These are phyloP conservation scores for Incumbomyces delicatus DNA, from an alignment of 2,329 filamentous ascomycete genomes.

Conservation along the genomic window DNA sequence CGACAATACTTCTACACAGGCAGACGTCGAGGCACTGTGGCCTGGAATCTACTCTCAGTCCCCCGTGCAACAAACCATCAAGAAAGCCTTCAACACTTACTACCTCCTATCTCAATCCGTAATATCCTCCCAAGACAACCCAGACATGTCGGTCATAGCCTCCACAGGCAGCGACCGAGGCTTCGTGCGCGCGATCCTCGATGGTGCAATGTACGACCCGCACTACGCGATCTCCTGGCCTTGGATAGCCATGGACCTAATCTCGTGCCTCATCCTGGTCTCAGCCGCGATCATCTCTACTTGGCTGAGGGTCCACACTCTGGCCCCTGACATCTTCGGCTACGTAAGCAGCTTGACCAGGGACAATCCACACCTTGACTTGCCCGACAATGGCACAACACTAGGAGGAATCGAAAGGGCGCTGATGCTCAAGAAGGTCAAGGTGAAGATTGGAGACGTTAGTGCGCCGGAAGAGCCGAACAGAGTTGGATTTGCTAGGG, in stretches of 20 bases:
- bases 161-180: background rate
- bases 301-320: background rate
- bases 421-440: conserved; percentile 16
- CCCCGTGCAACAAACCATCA: conserved; percentile 4
- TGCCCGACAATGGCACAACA: conserved; percentile 17
- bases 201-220: conserved; percentile 2
- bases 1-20: background rate
- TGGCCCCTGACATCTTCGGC: conserved; percentile 10
- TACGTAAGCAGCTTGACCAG: conserved; percentile 19
- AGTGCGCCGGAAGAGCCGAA: conserved; percentile 11
- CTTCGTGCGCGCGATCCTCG: background rate
- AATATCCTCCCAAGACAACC: background rate
- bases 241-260: conserved; percentile 4
- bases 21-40: background rate
- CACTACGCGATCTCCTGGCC: conserved; percentile 1
- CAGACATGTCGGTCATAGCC: background rate
- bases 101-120: conserved; percentile 6
- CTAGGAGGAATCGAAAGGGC: conserved; percentile 17
- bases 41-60: background rate
- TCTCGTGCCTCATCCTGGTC: conserved; percentile 1
- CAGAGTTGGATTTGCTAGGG: conserved; percentile 11
- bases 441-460: conserved; percentile 20
- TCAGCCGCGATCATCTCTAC: background rate
- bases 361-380: conserved; percentile 19
- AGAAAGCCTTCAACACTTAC: conserved; percentile 11